Percentiles rank a stretch among this genome's conserved stretches.
These are phyloP conservation scores for Nymphaea thermarum DNA, from an alignment of 164 flowering plant genomes.

Conservation along the genomic window DNA sequence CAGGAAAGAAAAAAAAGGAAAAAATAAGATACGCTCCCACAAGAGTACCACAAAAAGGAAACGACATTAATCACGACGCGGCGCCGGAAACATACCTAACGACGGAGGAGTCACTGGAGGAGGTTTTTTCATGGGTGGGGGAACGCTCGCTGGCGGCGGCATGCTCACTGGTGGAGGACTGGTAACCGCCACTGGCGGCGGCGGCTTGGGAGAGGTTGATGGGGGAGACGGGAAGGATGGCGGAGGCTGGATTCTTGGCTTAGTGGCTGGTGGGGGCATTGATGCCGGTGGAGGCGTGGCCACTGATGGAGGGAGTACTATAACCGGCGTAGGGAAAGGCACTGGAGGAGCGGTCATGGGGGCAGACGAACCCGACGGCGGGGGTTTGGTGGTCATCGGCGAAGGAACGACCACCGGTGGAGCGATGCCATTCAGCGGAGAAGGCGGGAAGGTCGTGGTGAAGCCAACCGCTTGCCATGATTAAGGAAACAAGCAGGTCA, in stretches of 20 bases:
- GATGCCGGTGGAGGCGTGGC: neutral
- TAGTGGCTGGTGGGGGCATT: neutral
- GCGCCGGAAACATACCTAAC: neutral
- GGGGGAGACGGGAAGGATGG: too few species aligned
- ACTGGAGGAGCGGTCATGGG: neutral
- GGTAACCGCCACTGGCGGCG: neutral
- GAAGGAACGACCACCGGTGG: neutral
- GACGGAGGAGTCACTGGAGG: neutral
- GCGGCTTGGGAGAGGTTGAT: neutral
- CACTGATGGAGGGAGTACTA: neutral
- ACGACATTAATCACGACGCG: neutral
- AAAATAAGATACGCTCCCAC: neutral
- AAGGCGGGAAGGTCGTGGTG: neutral
- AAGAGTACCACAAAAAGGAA: neutral
- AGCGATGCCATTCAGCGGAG: neutral
- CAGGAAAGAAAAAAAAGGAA: neutral
- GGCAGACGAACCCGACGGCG: neutral
- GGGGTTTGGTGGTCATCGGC: too few species aligned
- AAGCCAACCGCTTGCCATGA: neutral
- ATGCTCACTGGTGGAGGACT: neutral
- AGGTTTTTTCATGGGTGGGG: neutral
- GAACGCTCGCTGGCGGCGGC: neutral
- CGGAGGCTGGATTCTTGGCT: too few species aligned
- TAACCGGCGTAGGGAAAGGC: neutral
- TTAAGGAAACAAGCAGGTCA: neutral